Evolutionary conservation across 306 rosid species (phyloP), one percentile per base, ranked within the genome.

Genomic region (Dryas octopetala): DNA sequence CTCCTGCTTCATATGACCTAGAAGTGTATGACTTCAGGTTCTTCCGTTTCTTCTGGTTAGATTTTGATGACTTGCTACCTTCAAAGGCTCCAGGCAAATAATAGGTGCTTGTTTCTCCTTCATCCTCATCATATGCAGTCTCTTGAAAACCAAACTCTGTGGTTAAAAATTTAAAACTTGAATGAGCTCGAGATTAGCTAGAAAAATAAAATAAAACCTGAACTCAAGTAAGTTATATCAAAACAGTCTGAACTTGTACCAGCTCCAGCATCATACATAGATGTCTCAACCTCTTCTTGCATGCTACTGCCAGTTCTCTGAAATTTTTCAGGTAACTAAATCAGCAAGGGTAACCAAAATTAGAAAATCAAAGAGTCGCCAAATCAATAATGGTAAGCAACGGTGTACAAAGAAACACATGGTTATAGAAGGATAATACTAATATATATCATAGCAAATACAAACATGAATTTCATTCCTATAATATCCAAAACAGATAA

Each of bases 211-310:
- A 47, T 38, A 53, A 32, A 90, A 41, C 38, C 52, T 45, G 7
- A 55, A 83, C 76, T 66, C 68, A 15, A 28, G 12, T 73, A 47
- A 60, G 2, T 26, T 5, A 73, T 28, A 76, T 74, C 64, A 84
- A 60, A 71, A 38, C 57, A 66, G 46, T 68, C 79, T 23, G 68
- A 77, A 26, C 32, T 62, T 66, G 62, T 91, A 96, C 99, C 98
- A 74, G 91, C 83, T 16, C 79, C 85, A 60, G 93, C 78, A 65
- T 96, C 98, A 82, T 86, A 84, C 70, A 81, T 69, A 59, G 97
- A 92, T 68, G 90, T 90, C 68, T 91, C 98, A 59, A 92, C 96
- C 84, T 91, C 98, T 86, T 92, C 99, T 80, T 88, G 97, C 88
- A 86, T 78, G 84, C 90, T 79, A 76, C 80, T 78, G 51, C 83